Base-by-base conservation (phyloP, 139 green algal species). In the Microglena sp. region DNA sequence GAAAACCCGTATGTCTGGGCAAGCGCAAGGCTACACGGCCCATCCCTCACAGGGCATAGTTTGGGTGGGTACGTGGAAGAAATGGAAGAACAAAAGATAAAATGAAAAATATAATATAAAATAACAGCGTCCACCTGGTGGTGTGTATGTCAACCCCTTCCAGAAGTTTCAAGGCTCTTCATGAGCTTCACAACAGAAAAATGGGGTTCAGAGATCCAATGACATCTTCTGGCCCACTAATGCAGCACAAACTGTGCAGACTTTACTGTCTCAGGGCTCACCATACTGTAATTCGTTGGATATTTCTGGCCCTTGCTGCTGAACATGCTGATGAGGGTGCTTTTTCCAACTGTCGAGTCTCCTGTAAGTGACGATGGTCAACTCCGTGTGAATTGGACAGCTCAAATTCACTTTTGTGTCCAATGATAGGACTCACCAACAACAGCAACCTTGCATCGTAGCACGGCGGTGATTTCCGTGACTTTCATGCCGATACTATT, bases 361-460 rank as follows among this genome's bases (percentile, higher is more conserved):
- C 74, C 74, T 81, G 68, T 11, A 18, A 63, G 18, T 24, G 18
- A 36, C 24, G 7, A 15, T 24, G 11, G 7, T 57, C 46, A 57
- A 8, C 15, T 8, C 40, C 40, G 15, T 15, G 40, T 50, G 11
- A 11, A 50, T 24, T 11, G 40, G 40, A 11, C 11, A 24, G 46
- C 21, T 57, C 46, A 5, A 8, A 57, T 24, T 57, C 15, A 21
- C 8, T 28, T 5, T 5, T 57, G 11, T 28, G 15, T 8, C 21
- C 46, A 57, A 57, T 57, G 40, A 50, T 50, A 50, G 11, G 3
- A 32, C 73, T 63, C 26, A 81, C 74, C 74, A 29, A 65, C 68
- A n/a, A 81, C 65, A 29, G 74, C 74, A 22, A 81, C 74, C 46
- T 81, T 81, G 56, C 74, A 76, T 30, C 74, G 33, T 21, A 81